A percentile compares a stretch with the other conserved stretches of the same genome.
phyloP scores from a whole-genome alignment of 345 rosid species.

The Salix udensis region DNA sequence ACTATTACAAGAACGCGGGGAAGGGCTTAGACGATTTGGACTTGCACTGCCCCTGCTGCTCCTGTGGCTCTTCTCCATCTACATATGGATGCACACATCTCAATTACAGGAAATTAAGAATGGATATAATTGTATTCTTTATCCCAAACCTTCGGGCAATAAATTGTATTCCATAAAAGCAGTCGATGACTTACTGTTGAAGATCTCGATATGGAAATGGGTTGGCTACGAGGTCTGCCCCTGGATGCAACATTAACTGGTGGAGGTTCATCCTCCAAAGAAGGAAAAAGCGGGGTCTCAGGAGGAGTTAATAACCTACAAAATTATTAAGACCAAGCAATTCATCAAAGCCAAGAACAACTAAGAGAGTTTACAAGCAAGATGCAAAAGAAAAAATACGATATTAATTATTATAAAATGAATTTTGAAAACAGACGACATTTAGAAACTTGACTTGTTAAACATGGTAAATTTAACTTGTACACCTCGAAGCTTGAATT shows the following conservation, averaged over 20 bases:
- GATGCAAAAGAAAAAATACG: not conserved
- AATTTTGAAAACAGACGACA: too few species aligned
- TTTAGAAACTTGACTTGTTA: not conserved
- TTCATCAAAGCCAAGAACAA: conserved; percentile 28
- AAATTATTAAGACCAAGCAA: conserved; percentile 30
- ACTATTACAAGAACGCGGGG: conserved; percentile 66
- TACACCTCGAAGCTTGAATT: not conserved
- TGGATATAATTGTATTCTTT: not conserved
- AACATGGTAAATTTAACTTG: not conserved
- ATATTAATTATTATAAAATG: not conserved
- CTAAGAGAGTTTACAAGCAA: not conserved
- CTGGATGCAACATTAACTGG: conserved; percentile 50
- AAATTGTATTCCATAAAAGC: conserved; percentile 11
- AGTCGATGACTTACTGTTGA: conserved; percentile 61
- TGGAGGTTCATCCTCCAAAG: conserved; percentile 77
- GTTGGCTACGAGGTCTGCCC: conserved; percentile 90
- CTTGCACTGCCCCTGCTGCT: conserved; percentile 96
- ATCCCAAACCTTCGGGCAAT: not conserved
- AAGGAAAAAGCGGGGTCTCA: conserved; percentile 92
- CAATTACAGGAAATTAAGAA: conserved; percentile 1
- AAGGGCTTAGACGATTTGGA: conserved; percentile 89
- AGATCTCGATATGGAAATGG: conserved; percentile 84
- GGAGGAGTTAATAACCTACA: conserved; percentile 97
- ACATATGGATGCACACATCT: conserved; percentile 19
- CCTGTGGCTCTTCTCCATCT: conserved; percentile 91